Percentiles rank a stretch among this genome's conserved stretches.
phyloP scores from a whole-genome alignment of 495 filamentous ascomycete species.

The Penicillium lividum region DNA sequence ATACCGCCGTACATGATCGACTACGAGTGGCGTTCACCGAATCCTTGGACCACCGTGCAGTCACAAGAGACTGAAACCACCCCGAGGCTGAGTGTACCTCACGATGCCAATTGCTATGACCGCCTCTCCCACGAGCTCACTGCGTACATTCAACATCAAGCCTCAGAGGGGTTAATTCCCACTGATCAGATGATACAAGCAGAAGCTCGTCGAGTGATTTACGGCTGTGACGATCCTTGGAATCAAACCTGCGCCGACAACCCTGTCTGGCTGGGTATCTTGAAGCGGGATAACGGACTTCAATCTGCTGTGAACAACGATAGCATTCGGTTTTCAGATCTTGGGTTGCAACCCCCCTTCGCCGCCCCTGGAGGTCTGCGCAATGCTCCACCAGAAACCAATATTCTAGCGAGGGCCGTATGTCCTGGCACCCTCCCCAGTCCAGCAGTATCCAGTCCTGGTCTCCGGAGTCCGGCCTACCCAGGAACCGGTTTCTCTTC shows the following conservation, averaged over 20 bases:
- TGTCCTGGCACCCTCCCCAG: constrained; percentile 31
- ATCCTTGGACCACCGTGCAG: constrained; percentile 38
- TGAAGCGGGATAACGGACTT: constrained; percentile 66
- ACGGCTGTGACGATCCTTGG: constrained; percentile 66
- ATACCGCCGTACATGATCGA: constrained; percentile 63
- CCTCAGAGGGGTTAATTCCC: constrained; percentile 52
- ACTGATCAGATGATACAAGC: constrained; percentile 63
- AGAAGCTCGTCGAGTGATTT: constrained; percentile 64
- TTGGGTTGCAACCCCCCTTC: constrained; percentile 46
- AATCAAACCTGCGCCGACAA: constrained; percentile 75
- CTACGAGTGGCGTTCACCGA: constrained; percentile 37
- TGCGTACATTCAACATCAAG: constrained; percentile 52
- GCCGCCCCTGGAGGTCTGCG: constrained; percentile 35
- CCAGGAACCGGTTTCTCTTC: constrained; percentile 40
- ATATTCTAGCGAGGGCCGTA: constrained; percentile 28
- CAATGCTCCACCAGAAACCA: constrained; percentile 33
- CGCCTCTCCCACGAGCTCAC: constrained; percentile 62
- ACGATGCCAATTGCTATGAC: constrained; percentile 45
- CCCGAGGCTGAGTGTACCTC: constrained; percentile 29
- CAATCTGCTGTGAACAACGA: constrained; percentile 34
- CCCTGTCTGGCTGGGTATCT: constrained; percentile 60
- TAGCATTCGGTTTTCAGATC: constrained; percentile 35
- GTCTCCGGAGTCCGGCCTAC: constrained; percentile 40
- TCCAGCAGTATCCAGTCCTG: constrained; percentile 31
- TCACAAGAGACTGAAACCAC: constrained; percentile 17